Evolutionary conservation across 495 filamentous ascomycete species (phyloP).

Genomic region (Cryomyces minteri): DNA sequence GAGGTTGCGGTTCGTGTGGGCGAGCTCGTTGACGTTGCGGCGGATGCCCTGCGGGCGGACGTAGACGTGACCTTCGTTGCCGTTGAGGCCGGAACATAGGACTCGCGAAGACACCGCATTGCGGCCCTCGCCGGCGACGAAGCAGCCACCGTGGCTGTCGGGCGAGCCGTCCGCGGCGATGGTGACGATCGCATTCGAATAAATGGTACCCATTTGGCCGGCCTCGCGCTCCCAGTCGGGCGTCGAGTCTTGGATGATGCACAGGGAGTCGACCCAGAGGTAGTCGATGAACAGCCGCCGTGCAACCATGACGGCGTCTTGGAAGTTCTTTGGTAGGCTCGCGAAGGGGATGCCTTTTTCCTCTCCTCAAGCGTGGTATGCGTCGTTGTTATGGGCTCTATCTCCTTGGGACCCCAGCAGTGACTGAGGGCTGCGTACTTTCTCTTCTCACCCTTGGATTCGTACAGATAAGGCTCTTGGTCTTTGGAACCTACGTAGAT

Average conservation of each 20-base stretch:
- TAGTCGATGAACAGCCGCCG: background rate
- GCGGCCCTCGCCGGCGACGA: no score
- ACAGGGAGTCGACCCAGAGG: constrained; percentile 1
- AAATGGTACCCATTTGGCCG: no score
- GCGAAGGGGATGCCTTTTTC: background rate
- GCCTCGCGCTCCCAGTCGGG: background rate
- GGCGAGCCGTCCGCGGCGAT: no score
- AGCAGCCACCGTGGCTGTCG: no score
- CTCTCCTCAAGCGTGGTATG: background rate
- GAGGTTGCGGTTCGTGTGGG: no score
- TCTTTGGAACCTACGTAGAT: background rate
- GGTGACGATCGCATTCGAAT: no score
- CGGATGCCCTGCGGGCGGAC: no score
- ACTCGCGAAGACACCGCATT: no score
- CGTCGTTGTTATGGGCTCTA: background rate
- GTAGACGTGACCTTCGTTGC: no score
- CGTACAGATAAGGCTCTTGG: background rate
- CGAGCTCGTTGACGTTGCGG: no score
- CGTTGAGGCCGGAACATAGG: no score
- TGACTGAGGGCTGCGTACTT: background rate
- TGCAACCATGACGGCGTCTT: background rate
- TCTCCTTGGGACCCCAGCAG: background rate
- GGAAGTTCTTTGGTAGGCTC: background rate
- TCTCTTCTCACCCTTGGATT: background rate
- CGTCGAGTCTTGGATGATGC: background rate